phyloP scores from a whole-genome alignment of 2,329 filamentous ascomycete genomes.

The Cercospora nicotianae region DNA sequence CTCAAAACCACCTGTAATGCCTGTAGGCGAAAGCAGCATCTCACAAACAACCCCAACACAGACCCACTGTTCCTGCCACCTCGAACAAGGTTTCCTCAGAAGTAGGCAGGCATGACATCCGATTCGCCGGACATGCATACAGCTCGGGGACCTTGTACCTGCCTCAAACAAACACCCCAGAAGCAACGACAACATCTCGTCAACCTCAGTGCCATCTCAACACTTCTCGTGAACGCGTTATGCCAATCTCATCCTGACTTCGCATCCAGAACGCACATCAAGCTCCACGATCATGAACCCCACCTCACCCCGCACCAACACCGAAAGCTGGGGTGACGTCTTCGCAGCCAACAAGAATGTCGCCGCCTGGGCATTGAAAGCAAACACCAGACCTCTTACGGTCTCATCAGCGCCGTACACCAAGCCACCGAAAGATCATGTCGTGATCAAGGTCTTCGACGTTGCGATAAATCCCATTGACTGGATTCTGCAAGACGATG shows the following conservation, averaged over 20 bases:
- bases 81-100: neutral
- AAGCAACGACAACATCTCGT: neutral
- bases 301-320: slow-evolving; percentile 3
- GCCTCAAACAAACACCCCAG: neutral
- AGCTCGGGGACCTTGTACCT: neutral
- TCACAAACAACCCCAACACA: neutral
- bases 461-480: slow-evolving; percentile 49
- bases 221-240: too few relatives aligned
- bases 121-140: neutral
- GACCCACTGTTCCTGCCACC: neutral
- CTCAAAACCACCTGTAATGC: too few relatives aligned
- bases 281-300: neutral
- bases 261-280: neutral
- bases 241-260: too few relatives aligned
- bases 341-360: slow-evolving; percentile 30
- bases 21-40: neutral
- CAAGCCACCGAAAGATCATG: slow-evolving; percentile 38
- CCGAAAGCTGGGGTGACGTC: slow-evolving; percentile 1
- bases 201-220: neutral
- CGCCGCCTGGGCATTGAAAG: slow-evolving; percentile 40
- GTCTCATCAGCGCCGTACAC: slow-evolving; percentile 43
- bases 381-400: slow-evolving; percentile 36
- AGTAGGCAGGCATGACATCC: neutral
- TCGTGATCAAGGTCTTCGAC: slow-evolving; percentile 44
- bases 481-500: slow-evolving; percentile 40